These are phyloP conservation scores for Candida saitoana DNA, from an alignment of 805 yeast genomes.

Conservation along the genomic window DNA sequence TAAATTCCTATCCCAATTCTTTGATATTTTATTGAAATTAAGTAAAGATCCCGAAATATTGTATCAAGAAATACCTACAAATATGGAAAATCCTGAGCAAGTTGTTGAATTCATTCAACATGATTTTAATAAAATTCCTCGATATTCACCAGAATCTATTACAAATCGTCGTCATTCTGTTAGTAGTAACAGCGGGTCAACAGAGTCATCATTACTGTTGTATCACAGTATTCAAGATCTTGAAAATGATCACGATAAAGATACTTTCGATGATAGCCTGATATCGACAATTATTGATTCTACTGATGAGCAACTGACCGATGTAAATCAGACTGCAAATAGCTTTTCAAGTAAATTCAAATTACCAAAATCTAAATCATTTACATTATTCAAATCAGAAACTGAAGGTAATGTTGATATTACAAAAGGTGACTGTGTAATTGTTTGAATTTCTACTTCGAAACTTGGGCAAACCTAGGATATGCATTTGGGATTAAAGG, in stretches of 20 bases:
- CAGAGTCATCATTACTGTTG: background rate
- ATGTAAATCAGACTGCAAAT: background rate
- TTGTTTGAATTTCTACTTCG: background rate
- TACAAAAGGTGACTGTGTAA: background rate
- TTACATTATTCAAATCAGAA: background rate
- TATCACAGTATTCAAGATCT: background rate
- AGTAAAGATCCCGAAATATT: background rate
- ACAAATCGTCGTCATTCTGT: background rate
- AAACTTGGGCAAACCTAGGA: background rate
- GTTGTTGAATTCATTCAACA: background rate
- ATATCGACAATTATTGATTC: background rate
- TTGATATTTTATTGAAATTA: slow-evolving; percentile 4
- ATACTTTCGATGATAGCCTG: background rate
- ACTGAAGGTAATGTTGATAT: background rate
- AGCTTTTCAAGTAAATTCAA: background rate
- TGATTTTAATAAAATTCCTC: background rate
- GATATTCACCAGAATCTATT: background rate
- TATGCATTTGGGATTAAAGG: background rate
- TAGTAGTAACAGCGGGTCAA: background rate
- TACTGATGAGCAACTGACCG: background rate
- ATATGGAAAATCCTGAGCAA: background rate
- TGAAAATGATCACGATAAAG: background rate
- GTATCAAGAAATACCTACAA: background rate
- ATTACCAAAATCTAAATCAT: background rate
- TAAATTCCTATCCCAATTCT: slow-evolving; percentile 7